Evolutionary conservation across 2,329 filamentous ascomycete genomes (phyloP).

Genomic region (Colletotrichum tropicicola): DNA sequence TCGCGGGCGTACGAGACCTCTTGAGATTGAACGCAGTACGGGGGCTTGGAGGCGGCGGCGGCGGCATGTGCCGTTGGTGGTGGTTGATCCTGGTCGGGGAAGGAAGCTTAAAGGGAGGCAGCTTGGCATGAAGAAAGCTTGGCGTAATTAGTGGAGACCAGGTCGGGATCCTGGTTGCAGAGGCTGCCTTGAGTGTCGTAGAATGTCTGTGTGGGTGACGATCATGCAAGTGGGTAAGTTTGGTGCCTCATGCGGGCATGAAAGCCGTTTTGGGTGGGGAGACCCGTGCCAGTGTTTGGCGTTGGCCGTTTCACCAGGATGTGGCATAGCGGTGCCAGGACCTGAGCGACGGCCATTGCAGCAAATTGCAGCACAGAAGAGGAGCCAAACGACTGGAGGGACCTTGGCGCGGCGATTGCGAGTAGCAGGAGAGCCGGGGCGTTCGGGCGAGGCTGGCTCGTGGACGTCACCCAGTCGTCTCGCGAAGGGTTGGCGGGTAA

Average conservation of each 20-base stretch:
- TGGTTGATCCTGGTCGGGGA: not conserved
- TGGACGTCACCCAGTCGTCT: slow-evolving; percentile 1
- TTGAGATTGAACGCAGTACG: not conserved
- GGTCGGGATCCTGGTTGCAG: not conserved
- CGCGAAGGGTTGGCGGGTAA: not conserved
- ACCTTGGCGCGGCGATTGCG: not conserved
- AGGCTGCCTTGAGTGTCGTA: slow-evolving; percentile 6
- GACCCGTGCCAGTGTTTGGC: slow-evolving; percentile 23
- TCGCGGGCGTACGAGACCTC: not conserved
- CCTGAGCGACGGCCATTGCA: slow-evolving; percentile 6
- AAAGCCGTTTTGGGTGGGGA: slow-evolving; percentile 23
- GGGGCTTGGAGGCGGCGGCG: not conserved
- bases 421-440: slow-evolving; percentile 1
- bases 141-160: slow-evolving; percentile 3
- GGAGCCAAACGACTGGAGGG: not conserved
- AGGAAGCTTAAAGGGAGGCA: slow-evolving; percentile 6
- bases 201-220: slow-evolving; percentile 22
- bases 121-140: slow-evolving; percentile 22
- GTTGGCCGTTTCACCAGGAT: slow-evolving; percentile 22
- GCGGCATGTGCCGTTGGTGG: not conserved
- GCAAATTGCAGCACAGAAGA: not conserved
- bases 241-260: slow-evolving; percentile 17
- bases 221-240: slow-evolving; percentile 28
- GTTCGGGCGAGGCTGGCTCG: slow-evolving; percentile 3
- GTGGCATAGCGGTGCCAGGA: slow-evolving; percentile 8